Conservation (phyloP, 2,329 filamentous ascomycete species). For the Penicillium brevicompactum region DNA sequence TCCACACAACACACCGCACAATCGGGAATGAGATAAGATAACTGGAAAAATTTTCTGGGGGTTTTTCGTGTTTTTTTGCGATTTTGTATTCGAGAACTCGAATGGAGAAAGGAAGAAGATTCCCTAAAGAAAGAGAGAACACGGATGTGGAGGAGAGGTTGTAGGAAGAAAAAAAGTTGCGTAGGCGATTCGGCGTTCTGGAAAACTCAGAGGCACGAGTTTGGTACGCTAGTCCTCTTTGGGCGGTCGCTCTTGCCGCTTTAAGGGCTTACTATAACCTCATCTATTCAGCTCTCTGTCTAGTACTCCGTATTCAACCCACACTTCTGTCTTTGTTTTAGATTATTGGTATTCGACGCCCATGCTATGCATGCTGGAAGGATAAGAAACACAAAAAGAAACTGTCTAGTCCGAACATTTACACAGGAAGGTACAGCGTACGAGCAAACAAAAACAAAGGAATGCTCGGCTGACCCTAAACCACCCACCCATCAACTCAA, state of each 20-base stretch:
- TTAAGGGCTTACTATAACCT: slow-evolving; percentile 20
- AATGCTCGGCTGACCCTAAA: neutral
- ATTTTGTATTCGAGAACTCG: slow-evolving; percentile 34
- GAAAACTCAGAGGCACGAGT: slow-evolving; percentile 36
- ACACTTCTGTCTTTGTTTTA: neutral
- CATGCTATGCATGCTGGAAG: slow-evolving; percentile 32
- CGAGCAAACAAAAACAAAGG: slow-evolving; percentile 2
- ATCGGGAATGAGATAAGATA: slow-evolving; percentile 32
- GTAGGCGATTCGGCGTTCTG: slow-evolving; percentile 30
- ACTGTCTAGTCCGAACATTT: slow-evolving; percentile 6
- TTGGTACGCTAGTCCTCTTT: slow-evolving; percentile 25
- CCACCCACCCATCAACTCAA: slow-evolving; percentile 44
- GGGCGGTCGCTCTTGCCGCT: slow-evolving; percentile 17
- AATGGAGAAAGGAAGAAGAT: slow-evolving; percentile 32
- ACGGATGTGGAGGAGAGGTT: slow-evolving; percentile 16
- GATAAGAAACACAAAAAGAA: neutral
- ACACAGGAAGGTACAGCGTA: neutral
- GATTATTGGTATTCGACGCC: slow-evolving; percentile 21
- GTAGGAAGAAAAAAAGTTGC: slow-evolving; percentile 30
- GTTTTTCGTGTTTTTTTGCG: slow-evolving; percentile 46
- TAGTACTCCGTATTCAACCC: too few species aligned
- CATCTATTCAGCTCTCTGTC: neutral
- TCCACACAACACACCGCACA: slow-evolving; percentile 38
- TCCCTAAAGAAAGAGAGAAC: slow-evolving; percentile 31
- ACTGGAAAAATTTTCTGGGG: slow-evolving; percentile 31